Evolutionary conservation across 2,329 filamentous ascomycete genomes (phyloP), one percentile per base, ranked within the genome.

Genomic region (Epichloe amarillans): DNA sequence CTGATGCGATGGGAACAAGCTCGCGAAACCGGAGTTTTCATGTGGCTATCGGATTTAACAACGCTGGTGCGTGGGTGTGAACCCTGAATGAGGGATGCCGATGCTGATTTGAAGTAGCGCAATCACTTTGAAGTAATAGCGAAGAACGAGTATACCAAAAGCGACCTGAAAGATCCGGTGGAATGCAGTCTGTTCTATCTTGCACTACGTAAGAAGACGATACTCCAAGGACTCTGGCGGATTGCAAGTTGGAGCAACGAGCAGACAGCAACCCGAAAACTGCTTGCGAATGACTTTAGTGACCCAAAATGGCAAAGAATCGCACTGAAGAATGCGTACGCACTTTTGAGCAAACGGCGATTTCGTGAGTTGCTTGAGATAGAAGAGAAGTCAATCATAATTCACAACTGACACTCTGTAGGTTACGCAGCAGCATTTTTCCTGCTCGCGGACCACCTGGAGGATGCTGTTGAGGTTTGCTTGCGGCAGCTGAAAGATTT

Each of bases 361-460:
- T 96, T 96, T 64, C 80, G 85, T 88, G 37, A 57, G 54, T 52
- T 35, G n/a, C n/a, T 12, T 40, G 8, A 23, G 36, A 21, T 10
- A 19, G 39, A 19, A 12, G 46, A 19, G 35, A 14, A 45, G 23
- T 33, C 35, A 21, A 30, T 3, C 30, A 38, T n/a, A 26, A 21
- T 19, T 33, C 37, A 35, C 33, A 23, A 47, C 33, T 55, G 46
- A 53, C 46, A 23, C 14, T 21, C 5, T 1, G 19, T 49, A 88
- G 88, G 88, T 67, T 98, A 98, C 62, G 90, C 93, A 3, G 93
- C 91, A 1, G 86, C 93, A 0, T 98, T 97, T 69, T 98, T 98
- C 71, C 73, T 98, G 5, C 75, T 98, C 1, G 94, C 87, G 2
- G 89, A 90, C 57, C 84, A 85, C 60, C 72, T 95, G 0, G 80